Conservation (phyloP, 179 eudicot genomes). For the Vitellaria paradoxa region DNA sequence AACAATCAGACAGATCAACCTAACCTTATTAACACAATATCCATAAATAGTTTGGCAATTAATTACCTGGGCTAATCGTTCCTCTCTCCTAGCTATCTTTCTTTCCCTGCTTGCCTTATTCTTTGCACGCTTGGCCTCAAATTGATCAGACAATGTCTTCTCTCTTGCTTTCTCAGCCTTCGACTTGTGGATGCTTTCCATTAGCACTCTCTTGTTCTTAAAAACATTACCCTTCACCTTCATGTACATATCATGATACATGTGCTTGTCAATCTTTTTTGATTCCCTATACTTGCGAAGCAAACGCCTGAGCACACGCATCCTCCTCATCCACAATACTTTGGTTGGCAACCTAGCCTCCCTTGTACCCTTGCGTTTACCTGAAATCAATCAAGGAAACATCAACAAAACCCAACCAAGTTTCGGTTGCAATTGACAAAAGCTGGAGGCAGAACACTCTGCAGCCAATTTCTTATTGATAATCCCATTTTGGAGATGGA, state of each 20-base stretch:
- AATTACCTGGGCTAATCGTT: conserved; percentile 76
- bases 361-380: conserved; percentile 97
- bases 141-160: conserved; percentile 90
- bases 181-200: conserved; percentile 96
- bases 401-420: too few species aligned
- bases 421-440: neutral
- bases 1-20: neutral
- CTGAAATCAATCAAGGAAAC: conserved; percentile 26
- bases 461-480: neutral
- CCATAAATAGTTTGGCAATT: too few species aligned
- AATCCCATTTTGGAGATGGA: neutral
- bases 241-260: conserved; percentile 99
- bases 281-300: conserved; percentile 91
- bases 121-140: conserved; percentile 97
- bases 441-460: neutral
- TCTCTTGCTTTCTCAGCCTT: conserved; percentile 99
- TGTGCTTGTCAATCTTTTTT: conserved; percentile 96
- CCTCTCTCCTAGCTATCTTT: conserved; percentile 84
- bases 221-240: conserved; percentile 98
- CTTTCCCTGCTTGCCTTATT: conserved; percentile 96
- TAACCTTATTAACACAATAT: neutral
- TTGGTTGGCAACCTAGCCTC: conserved; percentile 99
- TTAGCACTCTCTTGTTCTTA: conserved; percentile 91
- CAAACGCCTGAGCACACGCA: conserved; percentile 91
- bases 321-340: conserved; percentile 93